phyloP scores from a whole-genome alignment of 495 filamentous ascomycete genomes.

The Lasiosphaeria ovina region DNA sequence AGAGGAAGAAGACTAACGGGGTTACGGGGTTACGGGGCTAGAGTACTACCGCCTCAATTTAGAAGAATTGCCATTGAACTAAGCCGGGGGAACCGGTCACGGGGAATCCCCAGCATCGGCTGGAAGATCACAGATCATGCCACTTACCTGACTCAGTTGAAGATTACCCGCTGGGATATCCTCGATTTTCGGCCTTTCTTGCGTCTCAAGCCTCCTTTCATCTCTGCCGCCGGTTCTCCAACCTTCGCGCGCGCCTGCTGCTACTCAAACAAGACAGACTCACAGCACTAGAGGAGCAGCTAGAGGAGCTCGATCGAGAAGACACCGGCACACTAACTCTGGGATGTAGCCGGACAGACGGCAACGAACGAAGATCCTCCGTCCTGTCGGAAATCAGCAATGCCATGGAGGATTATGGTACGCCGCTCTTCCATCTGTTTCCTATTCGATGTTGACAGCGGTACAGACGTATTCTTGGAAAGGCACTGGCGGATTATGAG shows the following conservation, averaged over 20 bases:
- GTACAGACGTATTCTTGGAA: not conserved
- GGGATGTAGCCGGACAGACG: slow-evolving; percentile 25
- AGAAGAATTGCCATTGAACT: too few species aligned
- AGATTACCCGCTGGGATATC: slow-evolving; percentile 34
- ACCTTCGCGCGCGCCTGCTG: slow-evolving; percentile 26
- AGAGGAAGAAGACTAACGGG: too few species aligned
- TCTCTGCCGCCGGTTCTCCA: slow-evolving; percentile 31
- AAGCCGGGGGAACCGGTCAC: too few species aligned
- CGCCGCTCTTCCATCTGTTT: slow-evolving; percentile 6
- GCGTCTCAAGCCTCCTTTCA: slow-evolving; percentile 25
- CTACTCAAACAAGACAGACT: slow-evolving; percentile 33
- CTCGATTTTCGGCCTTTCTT: slow-evolving; percentile 33
- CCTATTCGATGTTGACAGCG: not conserved
- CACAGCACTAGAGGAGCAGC: slow-evolving; percentile 29
- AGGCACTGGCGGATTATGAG: slow-evolving; percentile 2
- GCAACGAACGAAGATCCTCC: slow-evolving; percentile 22
- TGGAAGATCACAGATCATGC: too few species aligned
- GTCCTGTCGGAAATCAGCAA: slow-evolving; percentile 23
- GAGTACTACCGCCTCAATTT: too few species aligned
- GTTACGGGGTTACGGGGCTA: too few species aligned
- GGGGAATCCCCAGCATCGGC: too few species aligned
- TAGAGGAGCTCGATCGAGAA: slow-evolving; percentile 32
- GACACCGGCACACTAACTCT: slow-evolving; percentile 15
- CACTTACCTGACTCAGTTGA: too few species aligned
- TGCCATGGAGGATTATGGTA: slow-evolving; percentile 31